Base-by-base conservation (phyloP, 768 basidiomycete genomes). In the Hygrophorus pudorinus region DNA sequence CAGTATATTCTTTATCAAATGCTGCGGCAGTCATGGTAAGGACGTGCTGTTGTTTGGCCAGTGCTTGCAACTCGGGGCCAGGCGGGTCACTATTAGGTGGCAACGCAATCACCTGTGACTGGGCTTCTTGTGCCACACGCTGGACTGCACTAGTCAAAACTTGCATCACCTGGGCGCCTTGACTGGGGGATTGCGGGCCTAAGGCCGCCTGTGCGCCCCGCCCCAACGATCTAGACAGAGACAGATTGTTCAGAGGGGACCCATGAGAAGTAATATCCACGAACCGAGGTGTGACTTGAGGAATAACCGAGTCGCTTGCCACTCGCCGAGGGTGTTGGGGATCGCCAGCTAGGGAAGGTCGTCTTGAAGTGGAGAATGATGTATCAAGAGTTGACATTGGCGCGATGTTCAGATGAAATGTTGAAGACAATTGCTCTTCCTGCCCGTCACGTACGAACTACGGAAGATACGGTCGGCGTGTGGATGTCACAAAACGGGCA, bases 1-100 rank as follows among this genome's bases (percentile, higher is more conserved):
- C 78, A 17, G 72, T 72, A 35, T 79, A 69, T 44, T 79, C 85
- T 47, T 75, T 73, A 58, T 85, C 82, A 52, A 87, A 78, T 11
- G 85, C 87, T 51, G 82, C 71, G 11, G 85, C 82, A 2, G 87
- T 73, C 48, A 69, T 65, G 44, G 72, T 69, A 21, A 90, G 70
- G 45, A 89, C 83, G 51, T 86, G 78, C 54, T 84, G 85, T 65
- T 89, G 86, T 59, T 85, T 85, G 40, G 75, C 81, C 42, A 90
- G 74, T 18, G 78, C 78, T 55, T 82, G 75, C 9, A 85, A 58
- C 50, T 79, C 81, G 41, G 87, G 73, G 17, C 78, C 78, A 53
- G 82, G 74, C 12, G 83, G 58, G 51, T 80, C 61, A 44, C 58
- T 61, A 46, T 61, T 54, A 43, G 67, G 71, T 21, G 61, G 63